Evolutionary conservation across 345 rosid genomes (phyloP).

Genomic region (Aethionema arabicum): DNA sequence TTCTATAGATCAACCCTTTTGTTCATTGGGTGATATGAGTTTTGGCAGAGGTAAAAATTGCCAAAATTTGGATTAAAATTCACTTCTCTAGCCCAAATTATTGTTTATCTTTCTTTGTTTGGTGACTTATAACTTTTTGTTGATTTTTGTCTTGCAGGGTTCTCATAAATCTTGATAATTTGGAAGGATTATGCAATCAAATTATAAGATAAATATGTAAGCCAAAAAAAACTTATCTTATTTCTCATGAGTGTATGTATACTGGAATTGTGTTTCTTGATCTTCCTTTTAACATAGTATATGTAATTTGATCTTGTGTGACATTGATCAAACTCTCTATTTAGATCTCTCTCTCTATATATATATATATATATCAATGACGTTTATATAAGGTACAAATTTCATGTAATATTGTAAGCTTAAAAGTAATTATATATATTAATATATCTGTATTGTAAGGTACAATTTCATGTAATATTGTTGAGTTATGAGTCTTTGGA

Average conservation of each 20-base stretch:
- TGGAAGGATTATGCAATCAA: constrained; percentile 5
- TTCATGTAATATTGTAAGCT: constrained; percentile 10
- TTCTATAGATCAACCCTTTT: constrained; percentile 42
- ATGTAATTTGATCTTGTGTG: constrained; percentile 16
- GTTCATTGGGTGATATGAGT: constrained; percentile 40
- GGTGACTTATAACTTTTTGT: constrained; percentile 16
- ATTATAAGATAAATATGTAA: constrained; percentile 19
- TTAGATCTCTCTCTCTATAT: constrained; percentile 10
- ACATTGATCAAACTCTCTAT: neutral
- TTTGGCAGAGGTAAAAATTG: constrained; percentile 44
- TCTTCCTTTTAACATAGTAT: constrained; percentile 1
- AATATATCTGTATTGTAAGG: no score
- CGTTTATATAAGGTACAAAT: neutral
- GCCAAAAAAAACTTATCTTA: constrained; percentile 12
- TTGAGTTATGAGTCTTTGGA: no score
- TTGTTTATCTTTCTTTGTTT: constrained; percentile 8
- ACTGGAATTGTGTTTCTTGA: neutral
- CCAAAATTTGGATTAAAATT: constrained; percentile 30
- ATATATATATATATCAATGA: neutral
- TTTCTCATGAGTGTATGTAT: constrained; percentile 15
- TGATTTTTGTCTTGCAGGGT: constrained; percentile 43
- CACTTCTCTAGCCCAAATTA: constrained; percentile 2
- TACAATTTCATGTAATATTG: no score
- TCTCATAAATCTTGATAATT: constrained; percentile 33
- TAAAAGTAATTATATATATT: neutral